Evolutionary conservation across 768 basidiomycete species (phyloP).

Genomic region (Phaffia australis): DNA sequence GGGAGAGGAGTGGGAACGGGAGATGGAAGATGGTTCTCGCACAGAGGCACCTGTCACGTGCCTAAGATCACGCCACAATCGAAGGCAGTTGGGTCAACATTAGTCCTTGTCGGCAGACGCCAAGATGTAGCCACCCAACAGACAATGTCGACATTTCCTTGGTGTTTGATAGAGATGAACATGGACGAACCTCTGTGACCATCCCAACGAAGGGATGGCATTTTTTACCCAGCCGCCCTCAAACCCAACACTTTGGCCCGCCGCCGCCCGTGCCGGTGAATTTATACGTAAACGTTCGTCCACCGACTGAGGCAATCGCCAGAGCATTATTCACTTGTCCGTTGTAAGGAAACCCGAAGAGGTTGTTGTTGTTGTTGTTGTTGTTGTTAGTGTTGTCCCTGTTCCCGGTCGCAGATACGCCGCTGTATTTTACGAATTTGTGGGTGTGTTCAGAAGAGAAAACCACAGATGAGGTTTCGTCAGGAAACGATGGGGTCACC

Average conservation of each 20-base stretch:
- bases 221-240: constrained; percentile 18
- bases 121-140: neutral
- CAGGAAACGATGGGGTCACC: neutral
- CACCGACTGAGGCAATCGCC: constrained; percentile 2
- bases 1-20: neutral
- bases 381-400: constrained; percentile 18
- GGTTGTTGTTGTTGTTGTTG: constrained; percentile 2
- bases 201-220: neutral
- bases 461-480: neutral
- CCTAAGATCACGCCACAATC: neutral
- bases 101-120: constrained; percentile 2
- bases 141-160: neutral
- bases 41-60: neutral
- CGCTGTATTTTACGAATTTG: no score
- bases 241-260: constrained; percentile 18
- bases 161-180: neutral
- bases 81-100: neutral
- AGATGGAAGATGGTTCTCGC: constrained; percentile 5
- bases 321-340: neutral
- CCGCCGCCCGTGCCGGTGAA: constrained; percentile 8
- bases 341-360: neutral
- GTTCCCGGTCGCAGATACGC: constrained; percentile 11
- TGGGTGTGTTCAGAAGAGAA: neutral
- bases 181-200: constrained; percentile 4
- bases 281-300: neutral